Base-by-base conservation (phyloP, 371 early-diverging fungal species). In the Lichtheimia ornata region DNA sequence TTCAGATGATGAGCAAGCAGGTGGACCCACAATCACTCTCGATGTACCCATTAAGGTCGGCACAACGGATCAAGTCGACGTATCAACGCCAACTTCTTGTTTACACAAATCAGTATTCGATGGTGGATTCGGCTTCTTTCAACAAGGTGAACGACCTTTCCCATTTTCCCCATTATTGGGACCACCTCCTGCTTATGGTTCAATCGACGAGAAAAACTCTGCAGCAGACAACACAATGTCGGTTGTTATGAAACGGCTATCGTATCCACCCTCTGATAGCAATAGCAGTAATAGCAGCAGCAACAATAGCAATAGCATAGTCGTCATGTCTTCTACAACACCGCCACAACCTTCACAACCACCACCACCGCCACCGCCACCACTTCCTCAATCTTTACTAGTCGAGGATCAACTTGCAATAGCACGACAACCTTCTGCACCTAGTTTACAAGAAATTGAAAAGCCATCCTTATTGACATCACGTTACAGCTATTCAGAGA, bases 51-150 rank as follows among this genome's bases (percentile, higher is more conserved):
- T 63, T 17, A 50, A 42, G 18, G 53, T 63, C 17, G 63, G 63
- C 20, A 63, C 63, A 20, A 63, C 35, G 1, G 30, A 43, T 5
- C 44, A 57, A 17, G 22, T n/a, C 7, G 53, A 51, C 15, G 30
- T 25, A 27, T 49, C 44, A 17, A 22, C 27, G 25, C 50, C 13
- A 9, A 20, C 43, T 9, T 22, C 30, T 22, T 40, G 40, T 12
- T 35, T 43, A 13, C 17, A 30, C 5, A 52, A 52, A 47, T 63
- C 63, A 7, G 12, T 63, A 13, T 57, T 56, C 30, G 63, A 63
- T 20, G 57, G 44, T 13, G 63, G 63, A n/a, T 63, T 41, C 15
- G 63, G 63, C 4, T 63, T 63, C 43, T 63, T 56, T 35, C 49
- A 56, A 40, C 56, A 63, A 24, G 52, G 50, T 43, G 51, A 41